Evolutionary conservation across 1,284 basidiomycete species (phyloP), one percentile per base, ranked within the genome.

Genomic region (Pterulicium gracile): DNA sequence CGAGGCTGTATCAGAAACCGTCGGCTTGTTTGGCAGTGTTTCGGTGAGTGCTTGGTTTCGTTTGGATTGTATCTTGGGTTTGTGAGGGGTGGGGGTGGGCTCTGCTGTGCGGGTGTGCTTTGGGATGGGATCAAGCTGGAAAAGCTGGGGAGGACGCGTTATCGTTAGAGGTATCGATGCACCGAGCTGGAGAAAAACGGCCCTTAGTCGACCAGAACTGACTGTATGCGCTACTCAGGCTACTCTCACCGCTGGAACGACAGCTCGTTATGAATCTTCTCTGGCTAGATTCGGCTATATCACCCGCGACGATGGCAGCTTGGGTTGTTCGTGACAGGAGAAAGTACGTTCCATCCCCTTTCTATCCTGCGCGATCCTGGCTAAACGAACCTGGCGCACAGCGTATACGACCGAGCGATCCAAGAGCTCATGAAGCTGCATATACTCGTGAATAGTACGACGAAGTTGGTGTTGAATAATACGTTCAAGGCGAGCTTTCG

Each of bases 21-120:
- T 94, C 92, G 1, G 87, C 89, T 61, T 96, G 93, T 66, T 77
- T 98, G 24, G 90, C 92, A 39, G 83, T 98, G 61, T 93, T 97
- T 62, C 81, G 93, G 89, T 90, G 52, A 56, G 54, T 48, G 49
- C 39, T 34, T 42, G 41, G 47, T 35, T 51, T 21, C 45, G 50
- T n/a, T n/a, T n/a, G n/a, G n/a, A n/a, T n/a, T n/a, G n/a, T n/a
- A n/a, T n/a, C n/a, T n/a, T n/a, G n/a, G n/a, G n/a, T n/a, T n/a
- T n/a, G n/a, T n/a, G n/a, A n/a, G n/a, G n/a, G n/a, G n/a, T n/a
- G n/a, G n/a, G n/a, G n/a, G n/a, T n/a, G n/a, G n/a, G n/a, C n/a
- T n/a, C n/a, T n/a, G n/a, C n/a, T n/a, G n/a, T n/a, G n/a, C n/a
- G n/a, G n/a, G n/a, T n/a, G n/a, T n/a, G n/a, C n/a, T n/a, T n/a